phyloP scores from a whole-genome alignment of 768 basidiomycete species.

The Paxillus involutus region DNA sequence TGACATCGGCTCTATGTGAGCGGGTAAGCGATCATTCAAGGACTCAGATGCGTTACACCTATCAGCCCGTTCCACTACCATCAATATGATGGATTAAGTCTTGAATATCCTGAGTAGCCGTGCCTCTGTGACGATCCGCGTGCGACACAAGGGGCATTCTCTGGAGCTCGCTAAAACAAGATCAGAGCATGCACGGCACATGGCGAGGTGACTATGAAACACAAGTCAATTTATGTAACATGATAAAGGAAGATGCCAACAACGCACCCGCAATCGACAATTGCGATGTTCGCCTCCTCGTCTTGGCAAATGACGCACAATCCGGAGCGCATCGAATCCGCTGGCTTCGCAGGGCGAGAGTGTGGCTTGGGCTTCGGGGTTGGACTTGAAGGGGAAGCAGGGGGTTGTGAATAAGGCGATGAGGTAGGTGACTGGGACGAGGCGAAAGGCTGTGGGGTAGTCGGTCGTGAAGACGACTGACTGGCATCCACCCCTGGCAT shows the following conservation, averaged over 20 bases:
- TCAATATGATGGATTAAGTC: conserved; percentile 28
- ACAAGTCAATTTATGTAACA: background rate
- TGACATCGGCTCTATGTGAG: no score
- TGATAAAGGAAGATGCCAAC: background rate
- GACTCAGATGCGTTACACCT: no score
- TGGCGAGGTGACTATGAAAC: conserved; percentile 64
- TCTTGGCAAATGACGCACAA: conserved; percentile 93
- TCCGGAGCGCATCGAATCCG: conserved; percentile 59
- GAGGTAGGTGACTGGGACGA: background rate
- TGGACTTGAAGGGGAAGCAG: conserved; percentile 31
- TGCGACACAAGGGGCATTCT: conserved; percentile 90
- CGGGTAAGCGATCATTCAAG: no score
- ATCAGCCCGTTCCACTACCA: no score
- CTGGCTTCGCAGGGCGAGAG: conserved; percentile 15
- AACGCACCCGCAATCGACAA: conserved; percentile 91
- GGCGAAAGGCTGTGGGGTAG: conserved; percentile 9
- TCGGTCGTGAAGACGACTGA: conserved; percentile 4
- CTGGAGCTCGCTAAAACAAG: conserved; percentile 74
- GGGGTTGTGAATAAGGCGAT: conserved; percentile 18
- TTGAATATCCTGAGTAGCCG: conserved; percentile 77
- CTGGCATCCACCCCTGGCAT: background rate
- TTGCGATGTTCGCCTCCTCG: conserved; percentile 90
- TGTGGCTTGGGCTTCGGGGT: conserved; percentile 38
- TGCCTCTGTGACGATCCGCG: conserved; percentile 81
- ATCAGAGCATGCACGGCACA: conserved; percentile 80